Evolutionary conservation across 352 stramenopile genomes (phyloP), one percentile per base, ranked within the genome.

Genomic region (Phytopythium delawarense): DNA sequence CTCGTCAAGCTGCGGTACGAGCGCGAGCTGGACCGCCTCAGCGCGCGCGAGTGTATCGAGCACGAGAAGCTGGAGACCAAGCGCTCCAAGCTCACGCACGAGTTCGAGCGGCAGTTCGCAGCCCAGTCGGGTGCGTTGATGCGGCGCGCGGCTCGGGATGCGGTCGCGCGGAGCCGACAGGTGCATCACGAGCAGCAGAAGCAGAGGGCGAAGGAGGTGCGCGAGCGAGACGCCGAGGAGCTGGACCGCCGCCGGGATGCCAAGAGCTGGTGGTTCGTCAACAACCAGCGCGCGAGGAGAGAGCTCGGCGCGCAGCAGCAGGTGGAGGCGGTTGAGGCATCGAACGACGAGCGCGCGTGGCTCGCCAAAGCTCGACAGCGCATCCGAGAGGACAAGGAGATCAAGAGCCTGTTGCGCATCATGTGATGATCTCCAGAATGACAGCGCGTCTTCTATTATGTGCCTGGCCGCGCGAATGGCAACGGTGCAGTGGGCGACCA

Each of bases 231-330:
- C 30, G 59, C 62, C 23, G 78, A 88, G 42, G 71, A 71, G 0
- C 50, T 75, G 1, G 69, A 65, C 4, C 64, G 75, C 3, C 76
- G 82, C 0, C 76, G 80, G 50, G 76, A 89, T 51, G 76, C 77
- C 32, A 88, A 91, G 51, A 89, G 80, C 62, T 85, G 82, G 57
- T 84, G 76, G 61, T 91, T 89, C 28, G 75, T 87, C 9, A 64
- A 53, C 46, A 89, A 91, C 65, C 79, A 87, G 45, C 69, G 70
- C 1, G 54, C 66, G 16, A 88, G 86, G 57, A 60, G 65, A 11
- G 61, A 70, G 0, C 55, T 70, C 53, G 65, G 67, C 28, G 56
- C 66, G 0, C 57, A 79, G 16, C 59, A 71, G 7, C 67, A 45
- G 28, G 62, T 72, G 59, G 59, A 62, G 3, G 66, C 64, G 4